Base-by-base conservation (phyloP, 306 rosid species). In the Fragaria nilgerrensis region DNA sequence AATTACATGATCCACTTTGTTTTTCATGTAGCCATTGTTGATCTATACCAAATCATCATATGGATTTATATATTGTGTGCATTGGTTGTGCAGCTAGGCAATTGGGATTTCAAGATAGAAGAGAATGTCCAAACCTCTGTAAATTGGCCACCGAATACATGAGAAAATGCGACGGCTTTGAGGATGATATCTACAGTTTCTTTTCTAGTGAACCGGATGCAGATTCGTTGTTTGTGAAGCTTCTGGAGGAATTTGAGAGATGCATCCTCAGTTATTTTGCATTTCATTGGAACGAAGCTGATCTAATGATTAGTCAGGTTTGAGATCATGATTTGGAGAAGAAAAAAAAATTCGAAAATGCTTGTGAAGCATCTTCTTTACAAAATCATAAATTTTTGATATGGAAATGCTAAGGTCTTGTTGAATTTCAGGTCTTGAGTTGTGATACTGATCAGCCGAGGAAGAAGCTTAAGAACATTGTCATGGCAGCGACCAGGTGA, bases 191-290 rank as follows among this genome's bases (percentile, higher is more conserved):
- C 49, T 96, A 88, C 56, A 66, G 91, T 20, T 92, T 87, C 87
- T 96, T 92, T 55, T 87, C 88, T 25, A 71, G 82, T 19, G 97
- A 96, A 85, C 96, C 82, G 0, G 84, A 91, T 68, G 98, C 90
- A 0, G 96, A 92, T 92, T 96, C 99, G 0, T 93, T 96, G 15
- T 89, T 81, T 65, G 99, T 96, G 61, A 96, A 96, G 88, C 99
- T 96, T 65, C 94, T 96, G 56, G 99, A 96, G 82, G 99, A 96
- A 85, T 92, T 96, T 76, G 99, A 96, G 88, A 85, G 98, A 84
- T 96, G 99, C 83, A 96, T 92, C 77, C 96, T 96, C 37, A 96
- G 97, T 84, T 96, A 96, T 83, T 93, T 91, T 78, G 92, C 97
- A 25, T 96, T 92, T 78, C 99, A 96, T 81, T 96, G 99, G 99